Conservation (phyloP, 2,329 filamentous ascomycete genomes). For the Fusarium multiceps region DNA sequence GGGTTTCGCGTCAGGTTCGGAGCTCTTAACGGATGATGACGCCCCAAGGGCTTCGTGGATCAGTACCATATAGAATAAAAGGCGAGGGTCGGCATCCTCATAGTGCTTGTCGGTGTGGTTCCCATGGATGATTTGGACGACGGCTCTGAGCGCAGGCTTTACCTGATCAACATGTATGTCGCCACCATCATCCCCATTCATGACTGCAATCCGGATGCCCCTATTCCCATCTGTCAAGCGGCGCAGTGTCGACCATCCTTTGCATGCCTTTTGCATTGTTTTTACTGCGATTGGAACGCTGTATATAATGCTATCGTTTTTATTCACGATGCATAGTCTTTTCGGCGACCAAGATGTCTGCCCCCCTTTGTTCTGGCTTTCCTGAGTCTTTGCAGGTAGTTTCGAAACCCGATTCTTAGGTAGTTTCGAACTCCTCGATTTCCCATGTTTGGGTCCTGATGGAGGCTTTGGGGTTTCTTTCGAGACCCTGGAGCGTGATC, state of each 20-base stretch:
- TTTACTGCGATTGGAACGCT: neutral
- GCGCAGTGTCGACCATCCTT: neutral
- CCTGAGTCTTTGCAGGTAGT: neutral
- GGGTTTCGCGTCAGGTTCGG: neutral
- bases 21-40: neutral
- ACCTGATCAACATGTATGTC: neutral
- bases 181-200: neutral
- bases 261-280: neutral
- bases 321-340: neutral
- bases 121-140: constrained; percentile 21
- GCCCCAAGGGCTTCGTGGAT: constrained; percentile 19
- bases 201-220: neutral
- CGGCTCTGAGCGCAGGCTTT: constrained; percentile 1
- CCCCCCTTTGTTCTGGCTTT: neutral
- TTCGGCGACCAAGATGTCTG: neutral
- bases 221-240: neutral
- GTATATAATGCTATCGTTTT: neutral
- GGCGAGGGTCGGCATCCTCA: neutral
- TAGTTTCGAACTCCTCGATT: neutral
- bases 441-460: neutral
- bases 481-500: neutral
- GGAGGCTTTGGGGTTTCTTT: neutral
- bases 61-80: constrained; percentile 30
- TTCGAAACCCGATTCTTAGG: neutral
- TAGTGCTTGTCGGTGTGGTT: neutral